phyloP scores from a whole-genome alignment of 2,329 filamentous ascomycete species.

The Aspergillus fischeri region DNA sequence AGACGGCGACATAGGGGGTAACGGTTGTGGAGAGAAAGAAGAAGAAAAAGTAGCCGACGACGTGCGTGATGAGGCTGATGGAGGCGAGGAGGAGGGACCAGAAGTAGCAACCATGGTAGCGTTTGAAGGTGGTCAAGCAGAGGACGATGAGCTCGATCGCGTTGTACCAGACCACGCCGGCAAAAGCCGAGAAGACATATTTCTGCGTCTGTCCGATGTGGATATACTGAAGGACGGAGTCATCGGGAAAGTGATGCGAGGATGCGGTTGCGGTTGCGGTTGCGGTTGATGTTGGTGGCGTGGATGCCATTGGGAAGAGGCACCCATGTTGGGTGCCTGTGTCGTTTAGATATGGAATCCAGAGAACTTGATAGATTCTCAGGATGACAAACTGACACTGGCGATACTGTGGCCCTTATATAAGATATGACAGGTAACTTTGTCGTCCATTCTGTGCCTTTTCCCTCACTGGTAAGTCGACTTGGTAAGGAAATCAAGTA shows the following conservation, averaged over 20 bases:
- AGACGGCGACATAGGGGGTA: slow-evolving; percentile 31
- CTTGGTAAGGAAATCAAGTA: too few relatives aligned
- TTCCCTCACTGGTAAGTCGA: not conserved
- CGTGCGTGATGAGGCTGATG: slow-evolving; percentile 36
- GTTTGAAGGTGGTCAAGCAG: slow-evolving; percentile 43
- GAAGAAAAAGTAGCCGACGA: slow-evolving; percentile 41
- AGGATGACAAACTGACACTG: not conserved
- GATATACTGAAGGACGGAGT: slow-evolving; percentile 4
- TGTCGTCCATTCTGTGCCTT: not conserved
- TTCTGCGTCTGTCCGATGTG: slow-evolving; percentile 1
- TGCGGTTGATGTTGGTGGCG: slow-evolving; percentile 10
- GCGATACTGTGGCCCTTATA: not conserved
- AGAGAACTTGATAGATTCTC: not conserved
- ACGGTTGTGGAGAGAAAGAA: slow-evolving; percentile 31
- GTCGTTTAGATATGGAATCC: not conserved
- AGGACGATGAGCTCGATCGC: slow-evolving; percentile 29
- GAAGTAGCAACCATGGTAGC: slow-evolving; percentile 43
- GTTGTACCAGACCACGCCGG: slow-evolving; percentile 21
- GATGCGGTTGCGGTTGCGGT: not conserved
- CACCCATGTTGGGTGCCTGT: not conserved
- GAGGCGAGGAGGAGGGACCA: slow-evolving; percentile 44
- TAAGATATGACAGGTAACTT: not conserved
- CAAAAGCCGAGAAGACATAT: slow-evolving; percentile 17
- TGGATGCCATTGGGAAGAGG: slow-evolving; percentile 13
- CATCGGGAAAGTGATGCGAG: slow-evolving; percentile 1